A percentile compares a stretch with the other conserved stretches of the same genome.
phyloP scores from a whole-genome alignment of 768 basidiomycete genomes.

The Pleurotus pulmonarius region DNA sequence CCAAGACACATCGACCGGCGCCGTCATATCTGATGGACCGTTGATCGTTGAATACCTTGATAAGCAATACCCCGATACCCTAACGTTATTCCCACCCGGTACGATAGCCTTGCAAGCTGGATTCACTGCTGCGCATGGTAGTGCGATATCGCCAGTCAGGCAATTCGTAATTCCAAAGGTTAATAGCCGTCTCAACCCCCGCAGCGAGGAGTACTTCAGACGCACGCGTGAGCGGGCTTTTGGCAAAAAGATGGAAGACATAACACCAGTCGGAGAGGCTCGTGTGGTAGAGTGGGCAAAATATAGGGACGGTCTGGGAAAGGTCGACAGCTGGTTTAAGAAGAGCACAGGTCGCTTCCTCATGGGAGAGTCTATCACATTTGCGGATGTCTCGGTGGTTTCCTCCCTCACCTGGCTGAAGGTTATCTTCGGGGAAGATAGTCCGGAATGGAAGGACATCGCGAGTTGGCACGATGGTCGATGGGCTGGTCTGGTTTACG shows the following conservation, averaged over 20 bases:
- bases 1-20: constrained; percentile 32
- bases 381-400: background rate
- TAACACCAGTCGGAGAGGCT: background rate
- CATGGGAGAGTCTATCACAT: background rate
- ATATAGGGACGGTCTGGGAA: background rate
- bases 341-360: background rate
- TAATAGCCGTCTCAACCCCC: background rate
- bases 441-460: constrained; percentile 2
- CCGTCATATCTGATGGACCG: constrained; percentile 29
- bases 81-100: background rate
- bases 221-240: background rate
- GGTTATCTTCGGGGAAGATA: background rate
- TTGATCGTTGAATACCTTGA: constrained; percentile 40
- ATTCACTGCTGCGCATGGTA: too few relatives aligned
- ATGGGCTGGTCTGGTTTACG: background rate
- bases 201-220: background rate
- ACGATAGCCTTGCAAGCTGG: background rate
- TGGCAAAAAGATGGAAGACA: constrained; percentile 1
- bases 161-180: background rate
- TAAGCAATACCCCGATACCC: constrained; percentile 28
- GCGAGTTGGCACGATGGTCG: background rate
- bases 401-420: background rate
- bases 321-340: background rate
- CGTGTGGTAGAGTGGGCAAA: background rate
- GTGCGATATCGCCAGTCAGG: background rate